These are phyloP conservation scores for Phytophthora hibernalis DNA, from an alignment of 352 stramenopile species.

Conservation along the genomic window DNA sequence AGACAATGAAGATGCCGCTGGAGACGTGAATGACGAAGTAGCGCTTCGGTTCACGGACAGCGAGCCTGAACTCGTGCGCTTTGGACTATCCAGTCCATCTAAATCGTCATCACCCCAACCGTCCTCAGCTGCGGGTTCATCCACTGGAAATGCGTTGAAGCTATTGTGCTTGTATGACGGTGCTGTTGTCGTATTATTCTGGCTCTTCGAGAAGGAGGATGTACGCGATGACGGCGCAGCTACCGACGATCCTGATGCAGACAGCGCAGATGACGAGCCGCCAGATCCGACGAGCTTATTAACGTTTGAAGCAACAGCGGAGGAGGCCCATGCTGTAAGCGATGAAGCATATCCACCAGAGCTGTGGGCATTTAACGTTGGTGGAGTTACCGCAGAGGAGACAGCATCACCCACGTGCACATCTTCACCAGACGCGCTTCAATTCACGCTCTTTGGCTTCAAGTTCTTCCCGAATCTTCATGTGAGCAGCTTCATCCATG, in stretches of 20 bases:
- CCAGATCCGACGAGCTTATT: constrained; percentile 67
- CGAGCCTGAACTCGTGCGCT: constrained; percentile 33
- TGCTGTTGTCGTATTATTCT: constrained; percentile 21
- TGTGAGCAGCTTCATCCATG: constrained; percentile 73
- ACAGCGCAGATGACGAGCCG: constrained; percentile 33
- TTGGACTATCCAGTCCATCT: constrained; percentile 55
- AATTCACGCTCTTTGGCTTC: constrained; percentile 70
- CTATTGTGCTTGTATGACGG: constrained; percentile 35
- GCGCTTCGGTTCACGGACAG: constrained; percentile 31
- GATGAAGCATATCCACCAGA: constrained; percentile 68
- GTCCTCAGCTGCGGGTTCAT: constrained; percentile 60
- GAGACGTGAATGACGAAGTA: constrained; percentile 36
- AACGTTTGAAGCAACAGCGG: constrained; percentile 71
- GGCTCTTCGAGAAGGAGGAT: constrained; percentile 33
- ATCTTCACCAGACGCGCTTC: constrained; percentile 47
- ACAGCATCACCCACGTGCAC: constrained; percentile 27
- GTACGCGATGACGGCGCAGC: constrained; percentile 33
- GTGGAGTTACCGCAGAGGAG: constrained; percentile 8
- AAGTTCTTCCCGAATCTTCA: constrained; percentile 80
- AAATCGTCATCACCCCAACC: constrained; percentile 75
- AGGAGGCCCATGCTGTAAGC: constrained; percentile 79
- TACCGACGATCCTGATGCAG: constrained; percentile 18
- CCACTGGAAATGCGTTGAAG: constrained; percentile 49
- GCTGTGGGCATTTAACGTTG: constrained; percentile 34
- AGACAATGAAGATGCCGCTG: constrained; percentile 33